Conservation (phyloP, 345 rosid species). For the Linum lewisii region DNA sequence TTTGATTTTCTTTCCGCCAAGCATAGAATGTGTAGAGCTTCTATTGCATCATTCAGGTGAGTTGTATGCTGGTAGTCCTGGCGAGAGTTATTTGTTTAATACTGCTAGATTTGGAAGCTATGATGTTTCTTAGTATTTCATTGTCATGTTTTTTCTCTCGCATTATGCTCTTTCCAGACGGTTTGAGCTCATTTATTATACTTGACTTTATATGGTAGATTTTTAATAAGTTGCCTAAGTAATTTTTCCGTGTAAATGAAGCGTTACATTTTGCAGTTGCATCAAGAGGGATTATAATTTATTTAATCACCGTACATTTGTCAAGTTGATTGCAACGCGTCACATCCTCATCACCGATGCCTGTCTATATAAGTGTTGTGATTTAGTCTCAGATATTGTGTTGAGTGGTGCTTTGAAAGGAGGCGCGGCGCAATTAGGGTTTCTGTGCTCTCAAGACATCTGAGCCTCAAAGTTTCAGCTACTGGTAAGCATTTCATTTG, state of each 20-base stretch:
- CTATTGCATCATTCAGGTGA: not conserved
- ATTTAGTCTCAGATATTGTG: not conserved
- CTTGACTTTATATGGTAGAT: slow-evolving; percentile 9
- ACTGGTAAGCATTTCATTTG: not conserved
- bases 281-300: slow-evolving; percentile 10
- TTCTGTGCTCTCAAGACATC: not conserved
- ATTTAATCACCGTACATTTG: slow-evolving; percentile 21
- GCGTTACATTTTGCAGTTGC: slow-evolving; percentile 11
- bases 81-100: too few species aligned
- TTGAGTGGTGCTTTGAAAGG: not conserved
- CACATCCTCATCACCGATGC: not conserved
- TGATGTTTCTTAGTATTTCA: not conserved
- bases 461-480: not conserved
- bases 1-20: not conserved
- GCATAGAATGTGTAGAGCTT: not conserved
- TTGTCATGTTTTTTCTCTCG: not conserved
- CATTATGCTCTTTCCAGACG: not conserved
- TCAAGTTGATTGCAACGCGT: slow-evolving; percentile 3
- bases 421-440: not conserved
- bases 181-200: not conserved
- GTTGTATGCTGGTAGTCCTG: not conserved
- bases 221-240: slow-evolving; percentile 9
- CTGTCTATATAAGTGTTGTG: not conserved
- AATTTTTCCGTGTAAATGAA: slow-evolving; percentile 10
- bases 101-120: not conserved